These are phyloP conservation scores for Pyricularia pennisetigena DNA, from an alignment of 2,329 filamentous ascomycete genomes.

Conservation along the genomic window DNA sequence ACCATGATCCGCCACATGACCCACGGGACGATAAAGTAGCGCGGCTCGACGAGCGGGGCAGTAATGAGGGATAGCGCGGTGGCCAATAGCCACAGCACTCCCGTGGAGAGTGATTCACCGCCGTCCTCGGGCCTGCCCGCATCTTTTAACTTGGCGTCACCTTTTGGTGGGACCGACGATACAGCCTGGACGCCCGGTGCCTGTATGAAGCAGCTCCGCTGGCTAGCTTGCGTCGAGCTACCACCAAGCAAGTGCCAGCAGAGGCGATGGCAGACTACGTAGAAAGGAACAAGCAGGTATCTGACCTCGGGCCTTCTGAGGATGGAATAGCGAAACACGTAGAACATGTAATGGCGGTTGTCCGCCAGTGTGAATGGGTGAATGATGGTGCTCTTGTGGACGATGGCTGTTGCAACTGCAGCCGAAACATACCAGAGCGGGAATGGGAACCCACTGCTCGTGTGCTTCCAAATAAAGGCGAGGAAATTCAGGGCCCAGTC, in stretches of 20 bases:
- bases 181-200: neutral
- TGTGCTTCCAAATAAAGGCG: neutral
- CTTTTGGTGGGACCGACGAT: neutral
- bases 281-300: slow-evolving; percentile 59
- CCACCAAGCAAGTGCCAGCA: slow-evolving; percentile 51
- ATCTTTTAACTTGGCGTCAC: neutral
- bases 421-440: neutral
- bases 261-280: slow-evolving; percentile 61
- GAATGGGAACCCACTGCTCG: neutral
- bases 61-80: slow-evolving; percentile 73
- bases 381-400: slow-evolving; percentile 82
- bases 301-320: slow-evolving; percentile 52
- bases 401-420: slow-evolving; percentile 23
- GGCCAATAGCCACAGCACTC: slow-evolving; percentile 51
- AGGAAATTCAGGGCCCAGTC: neutral
- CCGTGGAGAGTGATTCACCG: slow-evolving; percentile 28
- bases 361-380: slow-evolving; percentile 95
- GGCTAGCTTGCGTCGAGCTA: neutral
- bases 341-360: slow-evolving; percentile 96
- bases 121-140: neutral
- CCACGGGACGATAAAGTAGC: slow-evolving; percentile 95
- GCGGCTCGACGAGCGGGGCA: slow-evolving; percentile 85
- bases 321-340: slow-evolving; percentile 80
- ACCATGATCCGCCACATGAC: slow-evolving; percentile 81
- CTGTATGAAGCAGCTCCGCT: neutral